Evolutionary conservation across 345 rosid genomes (phyloP).

Genomic region (Stellera chamaejasme): DNA sequence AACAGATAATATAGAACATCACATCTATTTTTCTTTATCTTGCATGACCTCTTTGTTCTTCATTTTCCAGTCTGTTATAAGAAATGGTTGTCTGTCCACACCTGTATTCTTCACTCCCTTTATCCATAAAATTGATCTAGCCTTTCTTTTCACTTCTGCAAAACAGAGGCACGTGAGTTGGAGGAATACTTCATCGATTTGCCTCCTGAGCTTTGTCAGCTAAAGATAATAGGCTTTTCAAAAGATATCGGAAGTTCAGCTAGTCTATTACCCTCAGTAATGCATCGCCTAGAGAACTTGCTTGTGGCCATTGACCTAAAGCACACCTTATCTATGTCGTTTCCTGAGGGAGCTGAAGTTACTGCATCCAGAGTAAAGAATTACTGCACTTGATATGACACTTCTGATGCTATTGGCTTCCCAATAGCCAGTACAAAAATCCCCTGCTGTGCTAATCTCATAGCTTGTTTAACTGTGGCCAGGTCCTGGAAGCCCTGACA

Average conservation of each 20-base stretch:
- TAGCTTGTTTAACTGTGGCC: conserved; percentile 20
- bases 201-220: conserved; percentile 78
- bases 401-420: conserved; percentile 8
- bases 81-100: not conserved
- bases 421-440: not conserved
- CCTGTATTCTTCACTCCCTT: not conserved
- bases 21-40: not conserved
- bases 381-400: conserved; percentile 11
- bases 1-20: not conserved
- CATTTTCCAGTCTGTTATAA: not conserved
- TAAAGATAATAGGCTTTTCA: conserved; percentile 80
- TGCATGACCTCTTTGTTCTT: not conserved
- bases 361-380: conserved; percentile 54
- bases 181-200: conserved; percentile 70
- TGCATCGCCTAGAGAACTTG: conserved; percentile 87
- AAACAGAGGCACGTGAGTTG: conserved; percentile 58
- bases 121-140: conserved; percentile 3
- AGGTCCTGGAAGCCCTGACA: conserved; percentile 91
- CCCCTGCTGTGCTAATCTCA: not conserved
- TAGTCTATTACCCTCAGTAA: conserved; percentile 82
- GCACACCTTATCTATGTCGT: conserved; percentile 48
- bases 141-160: conserved; percentile 9
- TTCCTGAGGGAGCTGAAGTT: conserved; percentile 70
- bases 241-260: conserved; percentile 88
- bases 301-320: conserved; percentile 91